Evolutionary conservation across 116 monocot species (phyloP).

Genomic region (Iris pallida): DNA sequence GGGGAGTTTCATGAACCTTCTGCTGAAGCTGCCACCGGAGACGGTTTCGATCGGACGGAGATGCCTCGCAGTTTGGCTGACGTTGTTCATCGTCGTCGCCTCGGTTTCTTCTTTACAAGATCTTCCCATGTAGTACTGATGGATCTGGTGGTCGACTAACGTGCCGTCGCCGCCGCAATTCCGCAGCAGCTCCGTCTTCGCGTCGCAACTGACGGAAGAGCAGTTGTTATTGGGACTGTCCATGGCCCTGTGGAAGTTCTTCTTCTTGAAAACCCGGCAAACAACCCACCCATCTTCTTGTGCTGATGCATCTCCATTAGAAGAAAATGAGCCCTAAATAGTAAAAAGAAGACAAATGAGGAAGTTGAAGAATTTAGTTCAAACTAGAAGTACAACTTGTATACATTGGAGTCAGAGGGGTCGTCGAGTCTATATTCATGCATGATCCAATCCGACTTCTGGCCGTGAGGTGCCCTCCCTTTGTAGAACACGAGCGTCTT

Average conservation of each 20-base stretch:
- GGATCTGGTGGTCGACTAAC: conserved; percentile 45
- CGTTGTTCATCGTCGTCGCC: background rate
- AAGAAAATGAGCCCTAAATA: too few relatives aligned
- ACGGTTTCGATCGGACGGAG: background rate
- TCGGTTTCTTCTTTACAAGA: conserved; percentile 73
- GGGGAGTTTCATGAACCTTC: conserved; percentile 68
- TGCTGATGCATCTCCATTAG: conserved; percentile 16
- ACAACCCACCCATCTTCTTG: conserved; percentile 12
- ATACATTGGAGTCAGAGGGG: conserved; percentile 10
- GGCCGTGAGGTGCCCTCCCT: too few relatives aligned
- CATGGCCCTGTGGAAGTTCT: background rate
- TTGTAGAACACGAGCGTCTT: too few relatives aligned
- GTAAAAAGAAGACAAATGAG: too few relatives aligned
- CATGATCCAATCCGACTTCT: too few relatives aligned
- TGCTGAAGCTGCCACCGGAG: too few relatives aligned
- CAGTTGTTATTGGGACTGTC: background rate
- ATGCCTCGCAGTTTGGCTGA: background rate
- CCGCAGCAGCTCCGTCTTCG: conserved; percentile 10
- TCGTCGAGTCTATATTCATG: too few relatives aligned
- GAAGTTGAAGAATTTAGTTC: too few relatives aligned
- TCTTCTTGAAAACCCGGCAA: conserved; percentile 12
- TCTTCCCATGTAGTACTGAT: conserved; percentile 57
- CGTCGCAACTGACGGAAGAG: background rate
- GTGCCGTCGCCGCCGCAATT: conserved; percentile 30
- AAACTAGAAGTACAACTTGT: too few relatives aligned